phyloP scores from a whole-genome alignment of 2,329 filamentous ascomycete species.

The Botrytis fragariae region DNA sequence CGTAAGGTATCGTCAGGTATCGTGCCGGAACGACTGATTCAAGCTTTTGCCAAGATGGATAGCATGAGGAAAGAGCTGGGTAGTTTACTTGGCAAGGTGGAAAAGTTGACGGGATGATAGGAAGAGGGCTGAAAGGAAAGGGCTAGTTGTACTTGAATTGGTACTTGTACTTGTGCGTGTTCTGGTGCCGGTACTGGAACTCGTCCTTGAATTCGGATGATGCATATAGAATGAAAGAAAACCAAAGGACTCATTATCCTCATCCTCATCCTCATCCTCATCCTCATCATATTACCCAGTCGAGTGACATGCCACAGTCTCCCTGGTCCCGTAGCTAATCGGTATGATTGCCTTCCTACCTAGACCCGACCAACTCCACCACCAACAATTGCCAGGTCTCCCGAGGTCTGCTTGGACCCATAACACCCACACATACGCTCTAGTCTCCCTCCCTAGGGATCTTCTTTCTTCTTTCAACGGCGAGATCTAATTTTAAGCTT shows the following conservation, averaged over 20 bases:
- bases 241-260: not conserved
- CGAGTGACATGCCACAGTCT: not conserved
- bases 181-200: not conserved
- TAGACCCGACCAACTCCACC: not conserved
- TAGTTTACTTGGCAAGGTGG: not conserved
- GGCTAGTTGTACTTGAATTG: not conserved
- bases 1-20: not conserved
- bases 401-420: not conserved
- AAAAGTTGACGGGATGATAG: not conserved
- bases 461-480: not conserved
- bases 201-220: too few species aligned
- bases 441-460: not conserved
- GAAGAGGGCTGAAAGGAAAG: not conserved
- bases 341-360: too few species aligned
- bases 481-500: not conserved
- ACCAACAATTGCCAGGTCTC: not conserved
- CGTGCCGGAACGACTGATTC: not conserved
- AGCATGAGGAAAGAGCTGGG: not conserved
- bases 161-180: not conserved
- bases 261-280: not conserved
- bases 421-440: too few species aligned
- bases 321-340: not conserved
- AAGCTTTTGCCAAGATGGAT: conserved; percentile 6
- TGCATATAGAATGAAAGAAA: not conserved
- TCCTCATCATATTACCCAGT: not conserved